Percentiles rank a stretch among this genome's conserved stretches.
Conservation (phyloP, 108 stramenopile genomes). For the Nitzschia palea region DNA sequence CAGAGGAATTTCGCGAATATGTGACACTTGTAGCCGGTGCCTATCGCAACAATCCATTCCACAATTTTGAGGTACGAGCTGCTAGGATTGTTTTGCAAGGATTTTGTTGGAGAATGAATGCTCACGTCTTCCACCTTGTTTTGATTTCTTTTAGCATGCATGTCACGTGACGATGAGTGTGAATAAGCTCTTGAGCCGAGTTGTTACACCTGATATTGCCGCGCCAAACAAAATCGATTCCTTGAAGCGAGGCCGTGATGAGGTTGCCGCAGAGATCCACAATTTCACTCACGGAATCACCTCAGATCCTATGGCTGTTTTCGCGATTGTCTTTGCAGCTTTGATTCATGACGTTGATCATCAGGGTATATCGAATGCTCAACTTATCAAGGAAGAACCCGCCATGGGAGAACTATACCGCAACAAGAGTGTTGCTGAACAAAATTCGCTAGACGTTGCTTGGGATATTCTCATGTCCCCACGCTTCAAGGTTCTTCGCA, state of each 20-base stretch:
- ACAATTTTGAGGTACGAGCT: conserved; percentile 36
- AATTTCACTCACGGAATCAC: conserved; percentile 20
- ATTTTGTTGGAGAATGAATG: not conserved
- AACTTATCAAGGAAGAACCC: conserved; percentile 2
- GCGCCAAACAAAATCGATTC: not conserved
- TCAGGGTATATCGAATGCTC: not conserved
- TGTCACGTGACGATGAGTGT: conserved; percentile 10
- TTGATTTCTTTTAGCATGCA: not conserved
- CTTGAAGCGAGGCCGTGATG: not conserved
- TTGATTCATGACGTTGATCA: conserved; percentile 27
- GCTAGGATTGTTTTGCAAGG: not conserved
- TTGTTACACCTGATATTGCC: conserved; percentile 1
- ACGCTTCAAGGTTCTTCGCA: conserved; percentile 10
- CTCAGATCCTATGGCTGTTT: conserved; percentile 19
- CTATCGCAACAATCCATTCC: conserved; percentile 42
- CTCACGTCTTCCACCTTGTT: conserved; percentile 1
- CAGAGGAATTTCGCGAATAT: conserved; percentile 15
- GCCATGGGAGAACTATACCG: conserved; percentile 2
- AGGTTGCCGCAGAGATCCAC: conserved; percentile 5
- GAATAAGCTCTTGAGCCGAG: not conserved
- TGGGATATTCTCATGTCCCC: conserved; percentile 32
- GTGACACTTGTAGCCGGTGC: conserved; percentile 24
- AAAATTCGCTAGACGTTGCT: conserved; percentile 8
- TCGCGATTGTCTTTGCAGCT: conserved; percentile 20
- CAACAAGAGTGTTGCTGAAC: conserved; percentile 9